These are phyloP conservation scores for Chloris gayana DNA, from an alignment of 176 grass and related monocot species.

Conservation along the genomic window DNA sequence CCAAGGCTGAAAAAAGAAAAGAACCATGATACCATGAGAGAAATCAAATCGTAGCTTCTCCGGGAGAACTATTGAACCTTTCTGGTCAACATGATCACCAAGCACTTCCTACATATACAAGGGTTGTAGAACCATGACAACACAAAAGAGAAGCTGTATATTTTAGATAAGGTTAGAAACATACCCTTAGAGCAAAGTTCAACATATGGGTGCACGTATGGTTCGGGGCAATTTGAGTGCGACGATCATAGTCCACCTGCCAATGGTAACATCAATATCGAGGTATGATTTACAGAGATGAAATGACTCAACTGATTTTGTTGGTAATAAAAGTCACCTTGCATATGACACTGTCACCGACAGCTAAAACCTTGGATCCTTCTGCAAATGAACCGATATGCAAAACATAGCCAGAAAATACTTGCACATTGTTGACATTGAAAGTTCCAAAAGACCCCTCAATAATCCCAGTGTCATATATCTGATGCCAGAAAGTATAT, in stretches of 20 bases:
- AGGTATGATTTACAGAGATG: constrained; percentile 2
- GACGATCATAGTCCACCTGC: constrained; percentile 85
- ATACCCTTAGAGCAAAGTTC: constrained; percentile 94
- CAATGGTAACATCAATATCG: constrained; percentile 36
- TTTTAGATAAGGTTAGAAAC: constrained; percentile 34
- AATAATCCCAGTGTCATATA: constrained; percentile 85
- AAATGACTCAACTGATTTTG: not conserved
- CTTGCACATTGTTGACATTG: constrained; percentile 81
- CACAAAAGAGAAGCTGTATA: not conserved
- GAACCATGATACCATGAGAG: constrained; percentile 78
- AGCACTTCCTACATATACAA: constrained; percentile 79
- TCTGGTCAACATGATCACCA: constrained; percentile 97
- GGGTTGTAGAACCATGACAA: not conserved
- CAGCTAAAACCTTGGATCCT: constrained; percentile 55
- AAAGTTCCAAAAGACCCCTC: constrained; percentile 88
- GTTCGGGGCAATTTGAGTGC: constrained; percentile 85
- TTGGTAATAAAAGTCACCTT: constrained; percentile 52
- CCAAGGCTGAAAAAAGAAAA: not conserved
- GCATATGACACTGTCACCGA: constrained; percentile 78
- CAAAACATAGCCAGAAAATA: constrained; percentile 86
- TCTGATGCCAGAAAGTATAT: constrained; percentile 49
- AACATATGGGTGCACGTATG: constrained; percentile 99
- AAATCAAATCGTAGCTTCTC: constrained; percentile 99
- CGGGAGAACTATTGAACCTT: constrained; percentile 98
- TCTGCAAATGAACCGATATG: constrained; percentile 73